These are phyloP conservation scores for Helianthus annuus DNA, from an alignment of 129 eudicot genomes.

Conservation along the genomic window DNA sequence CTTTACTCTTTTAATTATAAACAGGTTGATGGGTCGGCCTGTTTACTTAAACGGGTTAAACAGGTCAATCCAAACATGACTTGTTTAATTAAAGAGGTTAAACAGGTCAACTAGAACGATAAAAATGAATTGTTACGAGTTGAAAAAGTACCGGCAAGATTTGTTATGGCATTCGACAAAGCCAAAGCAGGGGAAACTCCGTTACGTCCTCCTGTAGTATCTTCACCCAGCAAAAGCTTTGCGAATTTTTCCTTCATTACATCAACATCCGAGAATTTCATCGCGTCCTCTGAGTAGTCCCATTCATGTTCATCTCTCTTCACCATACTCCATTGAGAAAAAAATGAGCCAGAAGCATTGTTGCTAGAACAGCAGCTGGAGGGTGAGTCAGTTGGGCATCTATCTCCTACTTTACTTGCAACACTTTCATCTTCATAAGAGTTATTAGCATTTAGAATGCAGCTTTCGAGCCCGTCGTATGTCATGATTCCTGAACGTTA, in stretches of 20 bases:
- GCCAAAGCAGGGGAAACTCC: constrained; percentile 79
- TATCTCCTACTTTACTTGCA: constrained; percentile 54
- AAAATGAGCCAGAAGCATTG: constrained; percentile 60
- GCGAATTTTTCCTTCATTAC: constrained; percentile 82
- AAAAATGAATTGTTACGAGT: neutral
- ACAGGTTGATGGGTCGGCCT: neutral
- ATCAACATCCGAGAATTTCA: constrained; percentile 53
- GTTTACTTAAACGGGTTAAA: neutral
- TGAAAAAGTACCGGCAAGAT: constrained; percentile 62
- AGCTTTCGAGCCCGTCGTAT: constrained; percentile 91
- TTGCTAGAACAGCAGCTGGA: constrained; percentile 91
- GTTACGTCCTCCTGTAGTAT: constrained; percentile 75
- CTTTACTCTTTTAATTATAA: neutral
- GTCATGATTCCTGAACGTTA: constrained; percentile 67
- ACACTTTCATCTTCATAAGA: constrained; percentile 59
- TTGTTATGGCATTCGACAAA: constrained; percentile 79
- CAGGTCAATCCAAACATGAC: neutral
- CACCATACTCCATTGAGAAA: constrained; percentile 61
- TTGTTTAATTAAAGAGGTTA: neutral
- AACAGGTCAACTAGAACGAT: neutral
- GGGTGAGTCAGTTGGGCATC: constrained; percentile 55
- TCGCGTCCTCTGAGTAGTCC: constrained; percentile 52
- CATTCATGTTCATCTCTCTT: constrained; percentile 74
- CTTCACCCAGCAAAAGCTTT: constrained; percentile 87
- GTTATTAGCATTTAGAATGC: constrained; percentile 53